phyloP scores from a whole-genome alignment of 129 eudicot genomes.

The Tagetes erecta region DNA sequence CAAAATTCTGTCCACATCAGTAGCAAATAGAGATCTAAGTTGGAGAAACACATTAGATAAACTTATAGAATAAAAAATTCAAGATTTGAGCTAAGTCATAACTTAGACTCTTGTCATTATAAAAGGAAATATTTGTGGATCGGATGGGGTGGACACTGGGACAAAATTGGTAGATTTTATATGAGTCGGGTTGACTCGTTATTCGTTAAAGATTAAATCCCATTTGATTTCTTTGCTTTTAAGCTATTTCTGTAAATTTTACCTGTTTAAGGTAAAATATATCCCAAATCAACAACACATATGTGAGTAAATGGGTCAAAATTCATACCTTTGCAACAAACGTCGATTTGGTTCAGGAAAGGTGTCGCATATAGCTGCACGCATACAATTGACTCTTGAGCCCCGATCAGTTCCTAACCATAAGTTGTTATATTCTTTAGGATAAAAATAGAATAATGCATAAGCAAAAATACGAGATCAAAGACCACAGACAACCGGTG shows the following conservation, averaged over 20 bases:
- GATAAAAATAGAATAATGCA: neutral
- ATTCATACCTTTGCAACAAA: constrained; percentile 65
- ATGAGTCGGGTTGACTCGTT: neutral
- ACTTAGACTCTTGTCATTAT: neutral
- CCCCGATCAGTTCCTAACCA: constrained; percentile 80
- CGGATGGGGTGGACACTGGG: neutral
- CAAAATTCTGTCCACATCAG: constrained; percentile 61
- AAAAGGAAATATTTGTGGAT: neutral
- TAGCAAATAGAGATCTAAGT: constrained; percentile 2
- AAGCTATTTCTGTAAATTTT: neutral
- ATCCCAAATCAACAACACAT: neutral
- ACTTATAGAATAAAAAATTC: constrained; percentile 2
- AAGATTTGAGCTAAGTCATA: neutral
- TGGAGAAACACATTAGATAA: constrained; percentile 1
- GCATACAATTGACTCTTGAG: constrained; percentile 71
- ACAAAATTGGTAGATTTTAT: neutral
- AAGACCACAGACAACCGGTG: neutral
- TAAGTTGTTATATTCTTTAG: constrained; percentile 6
- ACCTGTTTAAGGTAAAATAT: neutral
- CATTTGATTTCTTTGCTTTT: neutral
- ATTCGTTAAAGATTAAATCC: neutral
- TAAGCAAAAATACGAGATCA: constrained; percentile 20
- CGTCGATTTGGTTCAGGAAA: constrained; percentile 99
- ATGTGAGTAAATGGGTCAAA: neutral
- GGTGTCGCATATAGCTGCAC: constrained; percentile 86